Evolutionary conservation across 345 rosid genomes (phyloP).

Genomic region (Gossypioides kirkii): DNA sequence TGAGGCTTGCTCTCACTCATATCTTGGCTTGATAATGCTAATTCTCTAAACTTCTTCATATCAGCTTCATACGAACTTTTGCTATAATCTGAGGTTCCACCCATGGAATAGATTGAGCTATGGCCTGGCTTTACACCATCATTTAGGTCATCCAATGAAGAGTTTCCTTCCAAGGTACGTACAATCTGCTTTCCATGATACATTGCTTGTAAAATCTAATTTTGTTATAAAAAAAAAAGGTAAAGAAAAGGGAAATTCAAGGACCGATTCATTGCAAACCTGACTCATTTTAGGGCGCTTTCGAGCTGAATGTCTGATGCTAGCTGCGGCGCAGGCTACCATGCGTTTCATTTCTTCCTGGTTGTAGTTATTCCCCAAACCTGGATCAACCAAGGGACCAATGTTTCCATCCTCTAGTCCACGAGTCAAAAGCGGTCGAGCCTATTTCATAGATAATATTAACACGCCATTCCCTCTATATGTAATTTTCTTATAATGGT

Average conservation of each 20-base stretch:
- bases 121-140: slow-evolving; percentile 74
- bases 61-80: slow-evolving; percentile 57
- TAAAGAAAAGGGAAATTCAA: neutral
- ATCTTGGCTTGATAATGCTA: slow-evolving; percentile 70
- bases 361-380: slow-evolving; percentile 55
- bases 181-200: slow-evolving; percentile 46
- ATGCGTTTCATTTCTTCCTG: slow-evolving; percentile 62
- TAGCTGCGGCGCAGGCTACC: slow-evolving; percentile 78
- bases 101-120: slow-evolving; percentile 33
- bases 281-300: slow-evolving; percentile 97
- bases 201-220: neutral
- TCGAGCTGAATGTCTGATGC: slow-evolving; percentile 79
- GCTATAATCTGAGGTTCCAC: slow-evolving; percentile 49
- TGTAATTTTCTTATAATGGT: neutral
- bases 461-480: no score
- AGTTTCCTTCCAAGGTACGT: slow-evolving; percentile 85
- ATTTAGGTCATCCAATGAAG: slow-evolving; percentile 64
- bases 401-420: slow-evolving; percentile 53
- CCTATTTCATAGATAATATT: slow-evolving; percentile 31
- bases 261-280: slow-evolving; percentile 26
- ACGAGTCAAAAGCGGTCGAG: slow-evolving; percentile 51
- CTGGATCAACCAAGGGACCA: slow-evolving; percentile 43
- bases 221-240: neutral
- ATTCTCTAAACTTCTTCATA: slow-evolving; percentile 67
- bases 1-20: slow-evolving; percentile 37